Percentiles rank a stretch among this genome's conserved stretches.
Conservation (phyloP, 2,329 filamentous ascomycete genomes). For the Pseudogymnoascus sp. region DNA sequence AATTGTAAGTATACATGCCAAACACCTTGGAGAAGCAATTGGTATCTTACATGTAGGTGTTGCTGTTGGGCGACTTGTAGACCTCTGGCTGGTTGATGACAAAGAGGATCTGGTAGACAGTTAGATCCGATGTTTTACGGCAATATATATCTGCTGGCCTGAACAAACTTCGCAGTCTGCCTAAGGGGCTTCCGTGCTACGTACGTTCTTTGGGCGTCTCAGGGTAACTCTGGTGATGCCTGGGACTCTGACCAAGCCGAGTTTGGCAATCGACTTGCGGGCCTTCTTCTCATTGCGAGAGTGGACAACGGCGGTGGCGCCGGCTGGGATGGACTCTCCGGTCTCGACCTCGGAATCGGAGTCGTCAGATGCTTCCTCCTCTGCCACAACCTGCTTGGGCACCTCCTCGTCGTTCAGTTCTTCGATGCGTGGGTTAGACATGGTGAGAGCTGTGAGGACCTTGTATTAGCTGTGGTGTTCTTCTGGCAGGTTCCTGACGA, state of each 20-base stretch:
- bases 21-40: background rate
- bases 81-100: conserved; percentile 99
- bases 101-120: conserved; percentile 73
- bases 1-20: conserved; percentile 13
- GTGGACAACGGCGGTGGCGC: conserved; percentile 85
- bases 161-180: conserved; percentile 8
- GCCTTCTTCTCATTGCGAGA: conserved; percentile 99
- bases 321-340: conserved; percentile 63
- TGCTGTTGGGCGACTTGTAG: conserved; percentile 98
- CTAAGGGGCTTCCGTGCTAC: conserved; percentile 35
- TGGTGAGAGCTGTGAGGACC: conserved; percentile 46
- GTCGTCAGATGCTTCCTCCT: conserved; percentile 62
- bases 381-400: conserved; percentile 71
- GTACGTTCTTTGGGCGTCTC: conserved; percentile 96
- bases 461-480: conserved; percentile 16
- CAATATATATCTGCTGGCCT: background rate
- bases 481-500: background rate
- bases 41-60: conserved; percentile 91
- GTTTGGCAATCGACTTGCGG: conserved; percentile 97
- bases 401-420: conserved; percentile 93
- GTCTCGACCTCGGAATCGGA: conserved; percentile 74
- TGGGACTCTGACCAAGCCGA: conserved; percentile 90
- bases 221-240: conserved; percentile 98
- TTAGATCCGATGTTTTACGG: background rate
- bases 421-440: conserved; percentile 97